Percentiles rank a stretch among this genome's conserved stretches.
Conservation (phyloP, 306 rosid genomes). For the Arachis stenosperma region DNA sequence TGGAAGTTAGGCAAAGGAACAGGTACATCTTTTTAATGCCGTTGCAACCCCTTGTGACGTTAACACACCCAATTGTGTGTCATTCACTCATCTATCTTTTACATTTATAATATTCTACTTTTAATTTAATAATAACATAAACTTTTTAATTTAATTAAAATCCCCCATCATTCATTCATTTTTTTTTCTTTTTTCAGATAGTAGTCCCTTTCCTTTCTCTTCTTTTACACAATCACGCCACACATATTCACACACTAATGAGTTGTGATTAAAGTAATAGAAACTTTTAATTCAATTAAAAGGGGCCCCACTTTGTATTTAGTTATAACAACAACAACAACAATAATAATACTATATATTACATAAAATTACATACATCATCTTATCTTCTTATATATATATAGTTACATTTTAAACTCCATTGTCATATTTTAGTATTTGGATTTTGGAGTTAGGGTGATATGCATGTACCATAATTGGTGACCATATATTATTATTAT, state of each 20-base stretch:
- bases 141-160: too few relatives aligned
- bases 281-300: constrained; percentile 1
- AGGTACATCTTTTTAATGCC: constrained; percentile 45
- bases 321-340: too few relatives aligned
- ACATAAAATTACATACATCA: background rate
- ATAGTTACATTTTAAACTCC: background rate
- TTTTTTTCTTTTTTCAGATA: constrained; percentile 20
- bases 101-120: background rate
- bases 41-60: constrained; percentile 11
- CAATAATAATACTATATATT: too few relatives aligned
- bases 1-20: constrained; percentile 58
- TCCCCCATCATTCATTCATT: constrained; percentile 20
- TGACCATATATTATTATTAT: background rate
- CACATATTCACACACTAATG: background rate
- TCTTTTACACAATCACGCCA: constrained; percentile 34
- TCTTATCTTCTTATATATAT: background rate
- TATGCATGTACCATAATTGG: too few relatives aligned
- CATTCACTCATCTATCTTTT: background rate
- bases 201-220: constrained; percentile 39
- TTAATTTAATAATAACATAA: constrained; percentile 3
- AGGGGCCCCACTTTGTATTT: constrained; percentile 34
- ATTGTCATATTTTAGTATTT: too few relatives aligned
- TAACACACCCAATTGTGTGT: constrained; percentile 16
- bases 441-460: too few relatives aligned
- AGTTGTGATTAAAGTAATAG: constrained; percentile 20